Percentiles rank a stretch among this genome's conserved stretches.
These are phyloP conservation scores for Boletus tomentosulus DNA, from an alignment of 768 basidiomycete genomes.

Conservation along the genomic window DNA sequence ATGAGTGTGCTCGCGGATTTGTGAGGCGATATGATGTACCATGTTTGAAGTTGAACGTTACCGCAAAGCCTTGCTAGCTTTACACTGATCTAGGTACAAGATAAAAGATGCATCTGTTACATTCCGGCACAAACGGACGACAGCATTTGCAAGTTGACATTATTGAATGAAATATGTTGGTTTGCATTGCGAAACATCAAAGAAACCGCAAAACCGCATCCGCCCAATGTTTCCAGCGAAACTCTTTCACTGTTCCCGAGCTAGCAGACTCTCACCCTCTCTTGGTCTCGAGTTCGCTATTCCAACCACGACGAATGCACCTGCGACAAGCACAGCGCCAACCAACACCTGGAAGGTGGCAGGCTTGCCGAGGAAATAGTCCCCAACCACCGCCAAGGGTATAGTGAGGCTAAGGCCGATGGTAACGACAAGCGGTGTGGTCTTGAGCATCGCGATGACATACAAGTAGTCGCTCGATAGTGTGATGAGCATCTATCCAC, in stretches of 20 bases:
- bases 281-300: slow-evolving; percentile 45
- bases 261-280: slow-evolving; percentile 22
- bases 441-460: slow-evolving; percentile 92
- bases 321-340: slow-evolving; percentile 74
- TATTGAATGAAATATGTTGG: too few relatives aligned
- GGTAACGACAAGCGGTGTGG: slow-evolving; percentile 90
- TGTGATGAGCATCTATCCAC: slow-evolving; percentile 73
- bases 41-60: slow-evolving; percentile 6
- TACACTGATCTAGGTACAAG: too few relatives aligned
- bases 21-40: slow-evolving; percentile 14
- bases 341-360: slow-evolving; percentile 56
- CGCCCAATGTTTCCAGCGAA: background rate
- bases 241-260: background rate
- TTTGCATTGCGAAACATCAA: too few relatives aligned
- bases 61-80: too few relatives aligned
- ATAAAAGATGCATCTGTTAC: too few relatives aligned
- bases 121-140: too few relatives aligned
- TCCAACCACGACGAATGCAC: slow-evolving; percentile 75
- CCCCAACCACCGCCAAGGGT: slow-evolving; percentile 84
- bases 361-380: slow-evolving; percentile 59
- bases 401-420: slow-evolving; percentile 92
- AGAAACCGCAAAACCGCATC: background rate
- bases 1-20: slow-evolving; percentile 10
- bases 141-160: too few relatives aligned
- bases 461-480: slow-evolving; percentile 82